Evolutionary conservation across 2,329 filamentous ascomycete species (phyloP).

Genomic region (Aspergillus sp.): DNA sequence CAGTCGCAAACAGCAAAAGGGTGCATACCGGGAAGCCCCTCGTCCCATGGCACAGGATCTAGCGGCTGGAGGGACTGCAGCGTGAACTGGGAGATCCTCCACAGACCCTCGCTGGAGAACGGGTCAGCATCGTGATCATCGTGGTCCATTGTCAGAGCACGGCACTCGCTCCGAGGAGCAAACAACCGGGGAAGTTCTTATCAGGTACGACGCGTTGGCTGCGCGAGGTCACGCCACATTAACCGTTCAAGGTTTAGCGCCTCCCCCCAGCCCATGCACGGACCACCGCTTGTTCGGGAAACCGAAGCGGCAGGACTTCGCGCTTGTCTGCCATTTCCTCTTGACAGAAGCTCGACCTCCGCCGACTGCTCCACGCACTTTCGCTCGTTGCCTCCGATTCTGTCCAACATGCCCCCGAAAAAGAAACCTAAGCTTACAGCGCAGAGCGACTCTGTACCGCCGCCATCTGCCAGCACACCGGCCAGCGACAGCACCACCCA

Average conservation of each 20-base stretch:
- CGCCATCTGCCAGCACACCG: slow-evolving; percentile 28
- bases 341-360: neutral
- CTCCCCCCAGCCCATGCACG: slow-evolving; percentile 14
- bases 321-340: neutral
- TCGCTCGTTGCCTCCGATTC: too few species aligned
- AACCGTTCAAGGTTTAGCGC: slow-evolving; percentile 15
- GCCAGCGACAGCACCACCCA: slow-evolving; percentile 30
- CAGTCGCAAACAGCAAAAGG: neutral
- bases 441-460: slow-evolving; percentile 27
- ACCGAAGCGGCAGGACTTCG: slow-evolving; percentile 7
- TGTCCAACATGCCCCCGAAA: slow-evolving; percentile 44
- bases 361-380: too few species aligned
- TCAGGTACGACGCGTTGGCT: slow-evolving; percentile 20
- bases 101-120: slow-evolving; percentile 36
- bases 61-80: slow-evolving; percentile 36
- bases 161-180: slow-evolving; percentile 2
- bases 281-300: slow-evolving; percentile 31
- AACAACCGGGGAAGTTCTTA: slow-evolving; percentile 8
- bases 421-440: slow-evolving; percentile 60
- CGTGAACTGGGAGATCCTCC: slow-evolving; percentile 39
- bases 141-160: slow-evolving; percentile 25
- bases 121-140: slow-evolving; percentile 26
- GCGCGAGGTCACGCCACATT: slow-evolving; percentile 22
- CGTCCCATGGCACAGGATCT: slow-evolving; percentile 36
- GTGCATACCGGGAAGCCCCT: slow-evolving; percentile 31